Percentiles rank a stretch among this genome's conserved stretches.
phyloP scores from a whole-genome alignment of 495 filamentous ascomycete species.

The Annulohypoxylon stygium region DNA sequence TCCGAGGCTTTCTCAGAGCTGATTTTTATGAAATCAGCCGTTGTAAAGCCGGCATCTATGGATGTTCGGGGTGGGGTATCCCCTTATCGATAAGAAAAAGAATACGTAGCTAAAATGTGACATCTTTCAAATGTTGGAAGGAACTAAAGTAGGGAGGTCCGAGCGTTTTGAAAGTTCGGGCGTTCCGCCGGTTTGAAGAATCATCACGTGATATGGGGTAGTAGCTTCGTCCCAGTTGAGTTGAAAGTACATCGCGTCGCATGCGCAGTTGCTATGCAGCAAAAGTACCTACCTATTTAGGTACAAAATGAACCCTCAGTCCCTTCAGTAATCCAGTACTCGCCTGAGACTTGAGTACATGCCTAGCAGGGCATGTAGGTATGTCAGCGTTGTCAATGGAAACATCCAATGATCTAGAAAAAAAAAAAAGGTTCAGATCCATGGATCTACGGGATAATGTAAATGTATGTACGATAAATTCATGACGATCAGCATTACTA shows the following conservation, averaged over 20 bases:
- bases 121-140: background rate
- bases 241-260: constrained; percentile 27
- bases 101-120: background rate
- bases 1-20: constrained; percentile 20
- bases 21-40: constrained; percentile 38
- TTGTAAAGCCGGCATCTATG: constrained; percentile 32
- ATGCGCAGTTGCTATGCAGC: constrained; percentile 23
- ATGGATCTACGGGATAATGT: constrained; percentile 7
- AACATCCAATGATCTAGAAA: background rate
- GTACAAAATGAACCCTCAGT: background rate
- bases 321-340: background rate
- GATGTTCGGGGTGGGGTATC: constrained; percentile 27
- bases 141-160: constrained; percentile 8
- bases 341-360: background rate
- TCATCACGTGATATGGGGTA: constrained; percentile 40
- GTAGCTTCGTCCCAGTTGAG: background rate
- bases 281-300: constrained; percentile 5
- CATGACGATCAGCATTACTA: background rate
- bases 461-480: constrained; percentile 5
- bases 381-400: background rate
- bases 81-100: constrained; percentile 27
- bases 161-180: constrained; percentile 14
- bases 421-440: background rate
- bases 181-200: constrained; percentile 1
- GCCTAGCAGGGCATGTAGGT: background rate